Evolutionary conservation across 2,329 filamentous ascomycete species (phyloP).

Genomic region (Penicillium sp.): DNA sequence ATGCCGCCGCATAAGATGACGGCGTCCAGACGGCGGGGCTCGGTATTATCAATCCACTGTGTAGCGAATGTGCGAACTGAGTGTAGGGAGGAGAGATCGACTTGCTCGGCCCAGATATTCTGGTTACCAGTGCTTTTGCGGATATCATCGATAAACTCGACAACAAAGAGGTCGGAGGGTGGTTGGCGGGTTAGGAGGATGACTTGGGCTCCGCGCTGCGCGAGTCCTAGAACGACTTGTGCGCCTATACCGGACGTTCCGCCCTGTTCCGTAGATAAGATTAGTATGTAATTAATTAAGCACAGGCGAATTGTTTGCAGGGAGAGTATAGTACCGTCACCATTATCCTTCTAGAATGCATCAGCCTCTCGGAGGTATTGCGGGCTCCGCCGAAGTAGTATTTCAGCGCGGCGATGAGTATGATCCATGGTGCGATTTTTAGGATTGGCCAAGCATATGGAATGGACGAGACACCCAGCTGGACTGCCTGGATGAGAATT

Average conservation of each 20-base stretch:
- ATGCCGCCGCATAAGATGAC: constrained; percentile 83
- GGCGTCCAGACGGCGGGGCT: constrained; percentile 85
- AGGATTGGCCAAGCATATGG: constrained; percentile 56
- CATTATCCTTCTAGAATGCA: constrained; percentile 93
- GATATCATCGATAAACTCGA: constrained; percentile 89
- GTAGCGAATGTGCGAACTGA: constrained; percentile 92
- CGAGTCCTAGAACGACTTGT: constrained; percentile 71
- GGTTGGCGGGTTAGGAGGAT: constrained; percentile 83
- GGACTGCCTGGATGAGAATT: constrained; percentile 55
- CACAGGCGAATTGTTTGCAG: too few relatives aligned
- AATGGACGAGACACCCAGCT: constrained; percentile 56
- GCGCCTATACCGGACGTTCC: constrained; percentile 93
- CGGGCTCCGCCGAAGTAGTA: constrained; percentile 72
- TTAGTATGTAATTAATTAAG: background rate
- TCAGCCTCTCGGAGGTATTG: constrained; percentile 75
- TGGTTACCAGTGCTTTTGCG: constrained; percentile 75
- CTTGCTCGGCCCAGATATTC: constrained; percentile 92
- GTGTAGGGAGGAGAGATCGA: constrained; percentile 84
- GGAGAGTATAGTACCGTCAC: constrained; percentile 64
- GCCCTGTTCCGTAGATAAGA: constrained; percentile 51
- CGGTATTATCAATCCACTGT: constrained; percentile 95
- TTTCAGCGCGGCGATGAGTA: constrained; percentile 63
- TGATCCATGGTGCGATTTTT: constrained; percentile 54
- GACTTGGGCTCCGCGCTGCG: constrained; percentile 81
- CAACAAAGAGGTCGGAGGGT: constrained; percentile 80